Evolutionary conservation across 163 green algal species (phyloP), one percentile per base, ranked within the genome.

Genomic region (Smithsoniella earleae): DNA sequence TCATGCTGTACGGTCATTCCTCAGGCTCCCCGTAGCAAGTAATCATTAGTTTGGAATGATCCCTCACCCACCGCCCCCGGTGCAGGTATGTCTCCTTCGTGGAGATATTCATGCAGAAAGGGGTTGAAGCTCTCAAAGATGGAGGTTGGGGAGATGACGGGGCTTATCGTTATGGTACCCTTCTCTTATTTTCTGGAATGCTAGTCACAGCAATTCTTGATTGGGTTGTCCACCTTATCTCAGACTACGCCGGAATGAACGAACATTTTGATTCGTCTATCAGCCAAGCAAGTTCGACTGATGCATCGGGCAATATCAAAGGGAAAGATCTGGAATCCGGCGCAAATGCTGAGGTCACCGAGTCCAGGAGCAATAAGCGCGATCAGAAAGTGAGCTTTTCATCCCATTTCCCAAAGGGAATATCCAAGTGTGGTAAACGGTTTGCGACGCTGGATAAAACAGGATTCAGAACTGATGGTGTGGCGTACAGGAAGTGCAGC

Each of bases 41-140:
- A 31, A 28, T n/a, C 63, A 28, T 62, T 30, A 73, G 66, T 52
- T 8, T 73, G 43, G 31, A 31, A 75, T 34, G 27, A 0, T 18
- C 16, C 4, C 27, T 34, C 3, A 4, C 8, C 22, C 2, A 20
- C 3, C 40, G 13, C 40, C 40, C 40, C 16, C 6, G 18, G 3
- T 52, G 22, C 64, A 81, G 77, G 46, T 84, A 86, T 33, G 81
- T 89, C 6, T 86, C 79, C 0, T 87, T 90, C 28, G 85, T 77
- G 3, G 84, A 90, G 76, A 89, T 90, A 36, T 80, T 89, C 4
- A 73, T 76, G 38, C 54, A n/a, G 10, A 89, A 88, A 66, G 78
- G 81, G 0, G 40, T 86, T 1, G 37, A 36, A 20, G 78, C 66
- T 3, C 88, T 89, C 46, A 27, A 46, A 33, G 76, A 81, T 1